These are phyloP conservation scores for Dactylellina drechsleri DNA, from an alignment of 2,329 filamentous ascomycete genomes.

Conservation along the genomic window DNA sequence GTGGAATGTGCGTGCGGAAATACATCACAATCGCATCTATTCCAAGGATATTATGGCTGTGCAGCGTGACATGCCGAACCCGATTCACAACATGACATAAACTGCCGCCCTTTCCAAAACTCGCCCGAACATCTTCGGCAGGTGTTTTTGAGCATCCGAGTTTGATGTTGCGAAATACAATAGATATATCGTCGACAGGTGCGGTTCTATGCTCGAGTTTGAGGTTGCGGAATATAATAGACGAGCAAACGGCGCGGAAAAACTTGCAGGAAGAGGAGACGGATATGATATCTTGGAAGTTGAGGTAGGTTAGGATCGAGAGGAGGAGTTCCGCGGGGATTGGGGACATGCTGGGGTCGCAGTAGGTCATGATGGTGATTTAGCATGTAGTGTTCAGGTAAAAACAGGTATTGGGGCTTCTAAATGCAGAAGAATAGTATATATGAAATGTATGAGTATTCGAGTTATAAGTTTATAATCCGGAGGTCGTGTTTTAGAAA, in stretches of 20 bases:
- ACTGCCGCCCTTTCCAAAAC: neutral
- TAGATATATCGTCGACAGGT: neutral
- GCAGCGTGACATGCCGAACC: conserved; percentile 29
- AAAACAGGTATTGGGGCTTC: neutral
- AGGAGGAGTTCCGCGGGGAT: conserved; percentile 22
- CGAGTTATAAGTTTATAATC: no score
- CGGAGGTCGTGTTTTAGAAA: no score
- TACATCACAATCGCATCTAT: conserved; percentile 15
- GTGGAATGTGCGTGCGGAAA: conserved; percentile 5
- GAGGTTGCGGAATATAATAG: conserved; percentile 11
- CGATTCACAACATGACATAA: neutral
- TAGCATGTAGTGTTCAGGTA: neutral
- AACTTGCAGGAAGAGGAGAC: conserved; percentile 17
- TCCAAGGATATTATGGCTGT: conserved; percentile 1
- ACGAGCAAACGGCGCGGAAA: conserved; percentile 1
- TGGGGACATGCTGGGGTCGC: neutral
- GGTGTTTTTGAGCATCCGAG: neutral
- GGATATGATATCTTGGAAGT: conserved; percentile 4
- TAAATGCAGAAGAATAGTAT: neutral
- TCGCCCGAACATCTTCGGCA: neutral
- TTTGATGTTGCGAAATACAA: conserved; percentile 13
- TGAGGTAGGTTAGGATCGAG: conserved; percentile 16
- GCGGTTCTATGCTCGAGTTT: neutral
- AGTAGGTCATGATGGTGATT: neutral
- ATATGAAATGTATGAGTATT: no score